Conservation (phyloP, 257 asterid genomes). For the Rubia yunnanensis region DNA sequence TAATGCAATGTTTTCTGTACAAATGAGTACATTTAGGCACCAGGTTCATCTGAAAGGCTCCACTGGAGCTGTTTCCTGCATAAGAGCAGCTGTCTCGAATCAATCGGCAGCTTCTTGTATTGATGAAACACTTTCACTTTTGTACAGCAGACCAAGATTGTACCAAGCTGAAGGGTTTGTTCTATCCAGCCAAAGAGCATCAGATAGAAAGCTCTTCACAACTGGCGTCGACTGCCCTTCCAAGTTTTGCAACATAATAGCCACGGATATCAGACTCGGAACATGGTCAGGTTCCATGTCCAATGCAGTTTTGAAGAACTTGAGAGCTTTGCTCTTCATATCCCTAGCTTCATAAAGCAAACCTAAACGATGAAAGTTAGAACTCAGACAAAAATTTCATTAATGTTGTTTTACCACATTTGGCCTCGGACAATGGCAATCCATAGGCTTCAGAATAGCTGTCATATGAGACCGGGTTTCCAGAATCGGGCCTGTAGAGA, state of each 20-base stretch:
- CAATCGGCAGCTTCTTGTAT: conserved; percentile 65
- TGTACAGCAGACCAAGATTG: conserved; percentile 74
- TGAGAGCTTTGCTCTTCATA: conserved; percentile 53
- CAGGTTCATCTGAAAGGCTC: conserved; percentile 58
- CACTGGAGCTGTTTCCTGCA: conserved; percentile 76
- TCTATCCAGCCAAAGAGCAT: conserved; percentile 77
- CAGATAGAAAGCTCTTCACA: conserved; percentile 61
- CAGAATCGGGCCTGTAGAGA: conserved; percentile 48
- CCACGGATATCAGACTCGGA: conserved; percentile 73
- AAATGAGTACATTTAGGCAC: neutral
- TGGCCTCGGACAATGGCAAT: no score
- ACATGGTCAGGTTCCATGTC: conserved; percentile 73
- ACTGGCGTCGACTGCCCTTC: conserved; percentile 48
- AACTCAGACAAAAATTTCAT: no score
- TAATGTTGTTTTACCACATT: no score
- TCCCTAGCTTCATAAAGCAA: conserved; percentile 55
- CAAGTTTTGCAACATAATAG: conserved; percentile 39
- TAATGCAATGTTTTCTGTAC: neutral
- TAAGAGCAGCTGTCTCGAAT: conserved; percentile 82
- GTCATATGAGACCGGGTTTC: no score
- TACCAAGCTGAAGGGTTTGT: conserved; percentile 77
- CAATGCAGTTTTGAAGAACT: conserved; percentile 54
- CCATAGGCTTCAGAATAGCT: no score
- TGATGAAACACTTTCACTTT: conserved; percentile 30
- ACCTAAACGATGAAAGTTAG: no score